A percentile compares a stretch with the other conserved stretches of the same genome.
phyloP scores from a whole-genome alignment of 352 stramenopile species.

The Blastocystis sp. region DNA sequence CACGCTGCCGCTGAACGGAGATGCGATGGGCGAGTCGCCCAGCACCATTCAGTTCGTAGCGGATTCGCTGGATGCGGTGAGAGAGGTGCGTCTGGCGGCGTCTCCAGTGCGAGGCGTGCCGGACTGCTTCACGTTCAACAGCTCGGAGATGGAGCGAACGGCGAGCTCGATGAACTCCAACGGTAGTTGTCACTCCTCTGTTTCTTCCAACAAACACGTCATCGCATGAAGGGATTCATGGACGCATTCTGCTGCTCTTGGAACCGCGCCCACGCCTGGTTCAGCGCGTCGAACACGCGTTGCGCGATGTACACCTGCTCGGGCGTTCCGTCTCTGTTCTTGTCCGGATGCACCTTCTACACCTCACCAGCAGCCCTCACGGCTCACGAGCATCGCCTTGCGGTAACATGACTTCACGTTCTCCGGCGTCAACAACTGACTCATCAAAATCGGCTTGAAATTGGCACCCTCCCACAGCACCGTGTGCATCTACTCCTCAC shows the following conservation, averaged over 20 bases:
- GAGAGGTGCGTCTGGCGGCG: too few species aligned
- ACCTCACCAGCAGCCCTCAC: neutral
- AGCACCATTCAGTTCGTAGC: too few species aligned
- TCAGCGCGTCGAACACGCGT: slow-evolving; percentile 78
- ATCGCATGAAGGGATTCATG: too few species aligned
- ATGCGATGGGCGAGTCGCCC: too few species aligned
- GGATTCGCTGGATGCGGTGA: too few species aligned
- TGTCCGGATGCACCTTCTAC: slow-evolving; percentile 78
- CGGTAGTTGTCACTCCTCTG: too few species aligned
- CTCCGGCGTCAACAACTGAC: slow-evolving; percentile 76
- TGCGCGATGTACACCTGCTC: slow-evolving; percentile 78
- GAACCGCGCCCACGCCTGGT: slow-evolving; percentile 77
- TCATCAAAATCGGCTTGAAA: slow-evolving; percentile 77
- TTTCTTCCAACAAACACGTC: too few species aligned
- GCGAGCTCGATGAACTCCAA: too few species aligned
- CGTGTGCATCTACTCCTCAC: slow-evolving; percentile 75
- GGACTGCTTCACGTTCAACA: too few species aligned
- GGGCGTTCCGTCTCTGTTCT: slow-evolving; percentile 75
- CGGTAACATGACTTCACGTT: slow-evolving; percentile 77
- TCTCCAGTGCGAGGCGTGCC: too few species aligned
- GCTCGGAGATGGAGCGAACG: too few species aligned
- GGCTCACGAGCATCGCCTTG: slow-evolving; percentile 76
- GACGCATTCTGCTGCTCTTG: slow-evolving; percentile 70
- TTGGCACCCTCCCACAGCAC: slow-evolving; percentile 76
- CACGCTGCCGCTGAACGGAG: neutral